Evolutionary conservation across 139 green algal genomes (phyloP).

Genomic region (Monoraphidium neglectum): DNA sequence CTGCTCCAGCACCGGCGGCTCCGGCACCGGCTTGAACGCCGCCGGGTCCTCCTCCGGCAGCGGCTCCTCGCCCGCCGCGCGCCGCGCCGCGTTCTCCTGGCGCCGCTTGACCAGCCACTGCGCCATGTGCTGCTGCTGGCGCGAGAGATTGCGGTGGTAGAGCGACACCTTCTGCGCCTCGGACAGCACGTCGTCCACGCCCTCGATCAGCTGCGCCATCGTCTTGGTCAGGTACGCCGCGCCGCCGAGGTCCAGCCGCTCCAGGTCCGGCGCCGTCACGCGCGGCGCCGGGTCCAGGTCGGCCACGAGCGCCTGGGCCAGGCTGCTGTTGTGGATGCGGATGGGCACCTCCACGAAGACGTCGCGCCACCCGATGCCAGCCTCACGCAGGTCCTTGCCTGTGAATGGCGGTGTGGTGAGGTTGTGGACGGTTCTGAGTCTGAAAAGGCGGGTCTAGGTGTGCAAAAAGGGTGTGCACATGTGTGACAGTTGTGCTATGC

Average conservation of each 20-base stretch:
- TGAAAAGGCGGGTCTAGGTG: background rate
- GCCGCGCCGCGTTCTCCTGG: conserved; percentile 86
- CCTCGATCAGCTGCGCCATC: conserved; percentile 89
- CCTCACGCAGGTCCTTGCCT: conserved; percentile 73
- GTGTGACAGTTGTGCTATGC: too few species aligned
- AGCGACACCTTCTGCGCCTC: conserved; percentile 74
- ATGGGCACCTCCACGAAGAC: conserved; percentile 97
- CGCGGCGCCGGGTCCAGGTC: conserved; percentile 56
- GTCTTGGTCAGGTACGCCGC: conserved; percentile 87
- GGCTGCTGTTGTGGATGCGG: conserved; percentile 77
- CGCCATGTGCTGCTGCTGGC: conserved; percentile 71
- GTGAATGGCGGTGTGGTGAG: background rate
- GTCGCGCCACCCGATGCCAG: conserved; percentile 79
- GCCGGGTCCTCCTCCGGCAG: conserved; percentile 94
- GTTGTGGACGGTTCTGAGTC: background rate
- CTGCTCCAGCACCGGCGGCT: conserved; percentile 89
- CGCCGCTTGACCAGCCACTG: conserved; percentile 82
- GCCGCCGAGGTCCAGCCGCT: conserved; percentile 79
- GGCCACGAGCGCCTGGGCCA: conserved; percentile 81
- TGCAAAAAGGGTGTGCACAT: too few species aligned
- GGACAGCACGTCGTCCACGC: conserved; percentile 91
- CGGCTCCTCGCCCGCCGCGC: conserved; percentile 82
- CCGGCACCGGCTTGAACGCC: conserved; percentile 85
- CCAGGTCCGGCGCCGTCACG: conserved; percentile 60
- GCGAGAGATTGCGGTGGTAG: conserved; percentile 77